These are phyloP conservation scores for Leersia perrieri DNA, from an alignment of 176 grass and related monocot species.

Conservation along the genomic window DNA sequence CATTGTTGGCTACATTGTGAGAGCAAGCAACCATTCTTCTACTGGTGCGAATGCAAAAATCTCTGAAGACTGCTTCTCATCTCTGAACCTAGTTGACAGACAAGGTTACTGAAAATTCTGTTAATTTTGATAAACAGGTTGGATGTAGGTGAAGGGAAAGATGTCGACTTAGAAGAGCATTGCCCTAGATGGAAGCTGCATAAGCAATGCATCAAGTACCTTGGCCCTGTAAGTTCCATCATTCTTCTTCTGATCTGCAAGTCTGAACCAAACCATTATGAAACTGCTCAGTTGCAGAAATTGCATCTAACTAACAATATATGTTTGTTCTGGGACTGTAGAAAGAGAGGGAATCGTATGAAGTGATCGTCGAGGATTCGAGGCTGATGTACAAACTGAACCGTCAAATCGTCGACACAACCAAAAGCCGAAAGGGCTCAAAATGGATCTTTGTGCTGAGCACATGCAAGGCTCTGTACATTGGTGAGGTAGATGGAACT, in stretches of 20 bases:
- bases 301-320: conserved; percentile 1
- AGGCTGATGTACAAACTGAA: conserved; percentile 68
- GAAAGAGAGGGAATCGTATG: conserved; percentile 85
- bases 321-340: conserved; percentile 1
- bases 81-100: not conserved
- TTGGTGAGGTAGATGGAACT: conserved; percentile 50
- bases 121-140: conserved; percentile 33
- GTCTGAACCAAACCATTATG: not conserved
- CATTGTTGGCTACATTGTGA: conserved; percentile 62
- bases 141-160: conserved; percentile 82
- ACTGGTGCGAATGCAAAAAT: conserved; percentile 42
- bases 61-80: not conserved
- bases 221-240: conserved; percentile 60
- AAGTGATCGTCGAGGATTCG: conserved; percentile 59
- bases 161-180: conserved; percentile 51
- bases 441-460: conserved; percentile 94
- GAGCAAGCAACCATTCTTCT: conserved; percentile 75
- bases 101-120: not conserved
- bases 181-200: conserved; percentile 63
- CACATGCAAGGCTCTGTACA: conserved; percentile 67
- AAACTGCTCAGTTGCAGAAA: not conserved
- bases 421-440: conserved; percentile 24
- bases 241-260: not conserved
- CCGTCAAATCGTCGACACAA: conserved; percentile 51
- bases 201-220: conserved; percentile 82